Evolutionary conservation across 345 rosid species (phyloP).

Genomic region (Mercurialis annua): DNA sequence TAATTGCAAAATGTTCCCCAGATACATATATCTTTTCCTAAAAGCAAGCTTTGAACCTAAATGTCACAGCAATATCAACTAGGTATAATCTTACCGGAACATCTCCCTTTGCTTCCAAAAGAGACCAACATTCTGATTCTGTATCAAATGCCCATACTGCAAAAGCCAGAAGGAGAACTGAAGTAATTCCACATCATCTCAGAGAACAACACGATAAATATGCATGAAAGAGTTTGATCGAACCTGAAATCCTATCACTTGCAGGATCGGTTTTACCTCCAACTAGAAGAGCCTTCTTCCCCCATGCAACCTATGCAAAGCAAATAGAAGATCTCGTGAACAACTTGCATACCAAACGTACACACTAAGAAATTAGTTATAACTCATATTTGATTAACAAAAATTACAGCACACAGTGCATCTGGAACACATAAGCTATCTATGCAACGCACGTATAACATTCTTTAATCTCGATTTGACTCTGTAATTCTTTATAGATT

Average conservation of each 20-base stretch:
- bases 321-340: conserved; percentile 19
- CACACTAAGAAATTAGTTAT: background rate
- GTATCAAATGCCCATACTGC: conserved; percentile 93
- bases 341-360: background rate
- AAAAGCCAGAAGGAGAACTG: conserved; percentile 21
- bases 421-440: background rate
- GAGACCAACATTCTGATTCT: conserved; percentile 87
- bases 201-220: background rate
- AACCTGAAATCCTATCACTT: conserved; percentile 83
- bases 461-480: background rate
- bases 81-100: conserved; percentile 52
- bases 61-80: background rate
- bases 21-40: background rate
- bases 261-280: conserved; percentile 94
- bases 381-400: background rate
- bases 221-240: conserved; percentile 11
- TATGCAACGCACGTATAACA: background rate
- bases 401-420: background rate
- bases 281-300: conserved; percentile 75
- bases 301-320: conserved; percentile 77
- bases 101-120: conserved; percentile 94
- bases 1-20: background rate
- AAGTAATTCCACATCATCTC: conserved; percentile 8
- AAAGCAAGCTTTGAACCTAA: background rate
- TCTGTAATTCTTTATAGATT: background rate